phyloP scores from a whole-genome alignment of 108 stramenopile species.

The Chaetoceros muelleri region DNA sequence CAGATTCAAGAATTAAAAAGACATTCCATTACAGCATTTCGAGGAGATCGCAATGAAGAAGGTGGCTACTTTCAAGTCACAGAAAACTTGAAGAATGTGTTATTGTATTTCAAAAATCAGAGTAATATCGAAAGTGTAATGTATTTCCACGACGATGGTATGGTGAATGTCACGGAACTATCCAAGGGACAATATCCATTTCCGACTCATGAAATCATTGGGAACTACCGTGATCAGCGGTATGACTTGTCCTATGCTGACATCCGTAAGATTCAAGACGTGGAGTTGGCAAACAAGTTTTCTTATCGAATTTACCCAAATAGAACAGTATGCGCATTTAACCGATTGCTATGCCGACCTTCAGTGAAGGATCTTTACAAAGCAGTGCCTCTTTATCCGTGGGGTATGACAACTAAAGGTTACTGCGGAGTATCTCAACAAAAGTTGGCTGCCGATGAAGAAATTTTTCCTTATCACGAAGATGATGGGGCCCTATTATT shows the following conservation, averaged over 20 bases:
- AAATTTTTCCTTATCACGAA: not conserved
- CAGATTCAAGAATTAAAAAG: not conserved
- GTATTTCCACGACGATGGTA: conserved; percentile 5
- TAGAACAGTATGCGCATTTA: not conserved
- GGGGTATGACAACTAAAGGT: not conserved
- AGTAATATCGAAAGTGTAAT: not conserved
- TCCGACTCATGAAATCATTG: not conserved
- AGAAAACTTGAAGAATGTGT: not conserved
- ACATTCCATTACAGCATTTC: not conserved
- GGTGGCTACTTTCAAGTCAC: not conserved
- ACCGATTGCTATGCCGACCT: not conserved
- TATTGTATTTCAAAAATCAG: not conserved
- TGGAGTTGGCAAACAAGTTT: not conserved
- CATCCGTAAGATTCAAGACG: not conserved
- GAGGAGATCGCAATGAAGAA: not conserved
- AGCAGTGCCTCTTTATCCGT: not conserved
- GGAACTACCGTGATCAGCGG: not conserved
- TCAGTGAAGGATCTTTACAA: not conserved
- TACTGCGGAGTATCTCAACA: not conserved
- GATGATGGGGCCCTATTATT: not conserved
- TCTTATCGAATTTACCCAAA: not conserved
- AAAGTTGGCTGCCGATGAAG: not conserved
- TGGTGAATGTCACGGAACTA: conserved; percentile 1
- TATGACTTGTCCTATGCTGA: not conserved
- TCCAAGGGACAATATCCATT: not conserved